Percentiles rank a stretch among this genome's conserved stretches.
These are phyloP conservation scores for Rachicladosporium sp. DNA, from an alignment of 2,329 filamentous ascomycete genomes.

Conservation along the genomic window DNA sequence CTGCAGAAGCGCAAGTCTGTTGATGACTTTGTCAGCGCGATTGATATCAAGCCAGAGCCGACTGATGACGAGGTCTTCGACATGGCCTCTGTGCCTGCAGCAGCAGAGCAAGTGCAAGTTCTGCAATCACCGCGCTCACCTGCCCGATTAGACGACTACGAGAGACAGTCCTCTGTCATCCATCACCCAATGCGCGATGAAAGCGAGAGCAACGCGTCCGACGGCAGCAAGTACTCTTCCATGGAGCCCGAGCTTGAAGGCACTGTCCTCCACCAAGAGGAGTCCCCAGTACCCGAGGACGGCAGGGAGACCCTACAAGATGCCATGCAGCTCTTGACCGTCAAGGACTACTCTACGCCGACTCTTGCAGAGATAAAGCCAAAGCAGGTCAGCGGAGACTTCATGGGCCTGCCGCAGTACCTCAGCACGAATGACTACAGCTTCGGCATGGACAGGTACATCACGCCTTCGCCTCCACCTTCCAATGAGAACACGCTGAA, in stretches of 20 bases:
- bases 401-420: conserved; percentile 22
- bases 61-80: conserved; percentile 46
- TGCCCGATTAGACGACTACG: conserved; percentile 30
- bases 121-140: conserved; percentile 41
- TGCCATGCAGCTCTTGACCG: conserved; percentile 23
- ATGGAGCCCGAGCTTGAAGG: conserved; percentile 23
- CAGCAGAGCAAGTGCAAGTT: conserved; percentile 24
- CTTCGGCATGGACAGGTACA: conserved; percentile 43
- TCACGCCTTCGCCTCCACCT: conserved; percentile 34
- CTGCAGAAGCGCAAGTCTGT: conserved; percentile 38
- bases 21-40: conserved; percentile 48
- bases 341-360: conserved; percentile 23
- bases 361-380: conserved; percentile 8
- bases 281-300: conserved; percentile 8
- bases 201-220: conserved; percentile 36
- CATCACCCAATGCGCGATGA: conserved; percentile 34
- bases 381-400: conserved; percentile 8
- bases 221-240: conserved; percentile 44
- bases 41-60: conserved; percentile 51
- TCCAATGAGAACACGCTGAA: conserved; percentile 12
- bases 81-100: conserved; percentile 48
- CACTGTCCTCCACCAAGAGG: conserved; percentile 15
- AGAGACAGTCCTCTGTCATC: conserved; percentile 41
- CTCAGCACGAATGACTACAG: conserved; percentile 40
- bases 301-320: conserved; percentile 22